phyloP scores from a whole-genome alignment of 805 yeast species.

The Metschnikowia sp. region DNA sequence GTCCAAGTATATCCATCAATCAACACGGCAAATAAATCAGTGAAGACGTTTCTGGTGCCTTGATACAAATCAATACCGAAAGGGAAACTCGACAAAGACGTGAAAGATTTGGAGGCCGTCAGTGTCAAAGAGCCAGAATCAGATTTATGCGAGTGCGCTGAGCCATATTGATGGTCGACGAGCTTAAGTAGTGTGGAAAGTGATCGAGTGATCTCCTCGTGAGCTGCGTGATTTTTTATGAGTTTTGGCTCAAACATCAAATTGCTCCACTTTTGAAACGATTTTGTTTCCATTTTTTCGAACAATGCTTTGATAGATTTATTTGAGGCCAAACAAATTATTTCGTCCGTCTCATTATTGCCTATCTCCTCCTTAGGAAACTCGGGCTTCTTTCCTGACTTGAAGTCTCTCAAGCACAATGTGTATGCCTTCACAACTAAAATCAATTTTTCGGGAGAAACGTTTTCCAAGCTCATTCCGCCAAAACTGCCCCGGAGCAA shows the following conservation, averaged over 20 bases:
- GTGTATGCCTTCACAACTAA: constrained; percentile 70
- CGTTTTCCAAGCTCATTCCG: constrained; percentile 55
- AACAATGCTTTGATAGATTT: constrained; percentile 10
- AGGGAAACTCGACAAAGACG: constrained; percentile 39
- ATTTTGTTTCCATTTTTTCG: constrained; percentile 3
- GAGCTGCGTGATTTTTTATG: constrained; percentile 48
- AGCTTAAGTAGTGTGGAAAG: constrained; percentile 54
- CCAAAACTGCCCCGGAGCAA: constrained; percentile 60
- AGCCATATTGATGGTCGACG: constrained; percentile 54
- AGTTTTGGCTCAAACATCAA: constrained; percentile 41
- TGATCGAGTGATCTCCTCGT: constrained; percentile 66
- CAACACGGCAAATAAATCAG: constrained; percentile 65
- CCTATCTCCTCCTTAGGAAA: constrained; percentile 64
- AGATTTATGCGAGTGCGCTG: constrained; percentile 30
- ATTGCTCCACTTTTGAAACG: constrained; percentile 21
- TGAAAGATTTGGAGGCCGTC: constrained; percentile 27
- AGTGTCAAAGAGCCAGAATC: constrained; percentile 12
- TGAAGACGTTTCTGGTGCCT: constrained; percentile 36
- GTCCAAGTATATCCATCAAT: constrained; percentile 74
- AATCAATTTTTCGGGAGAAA: constrained; percentile 67
- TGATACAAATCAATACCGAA: constrained; percentile 38
- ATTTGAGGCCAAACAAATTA: background rate
- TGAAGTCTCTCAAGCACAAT: constrained; percentile 63
- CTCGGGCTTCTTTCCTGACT: constrained; percentile 54
- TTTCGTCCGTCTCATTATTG: constrained; percentile 3